A percentile compares a stretch with the other conserved stretches of the same genome.
Conservation (phyloP, 371 early-diverging fungal species). For the Mucor velutinosus region DNA sequence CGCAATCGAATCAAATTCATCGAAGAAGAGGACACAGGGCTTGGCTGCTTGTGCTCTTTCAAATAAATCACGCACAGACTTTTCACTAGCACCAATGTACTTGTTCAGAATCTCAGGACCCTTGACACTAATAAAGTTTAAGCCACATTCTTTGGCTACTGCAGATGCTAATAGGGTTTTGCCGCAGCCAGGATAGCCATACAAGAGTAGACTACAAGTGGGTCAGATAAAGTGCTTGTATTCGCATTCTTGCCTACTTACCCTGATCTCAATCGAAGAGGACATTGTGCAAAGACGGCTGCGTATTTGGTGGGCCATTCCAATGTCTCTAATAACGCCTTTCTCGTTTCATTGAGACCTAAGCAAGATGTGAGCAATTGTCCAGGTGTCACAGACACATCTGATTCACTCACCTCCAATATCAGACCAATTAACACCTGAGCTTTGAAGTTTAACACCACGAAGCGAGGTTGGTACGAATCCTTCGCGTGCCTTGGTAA, state of each 20-base stretch:
- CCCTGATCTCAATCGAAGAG: slow-evolving; percentile 90
- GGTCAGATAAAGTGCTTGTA: not conserved
- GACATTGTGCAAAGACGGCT: slow-evolving; percentile 83
- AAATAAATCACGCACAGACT: slow-evolving; percentile 90
- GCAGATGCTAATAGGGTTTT: slow-evolving; percentile 95
- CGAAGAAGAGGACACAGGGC: slow-evolving; percentile 94
- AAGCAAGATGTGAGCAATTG: not conserved
- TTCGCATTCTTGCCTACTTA: slow-evolving; percentile 20
- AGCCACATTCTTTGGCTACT: slow-evolving; percentile 88
- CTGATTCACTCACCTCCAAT: slow-evolving; percentile 74
- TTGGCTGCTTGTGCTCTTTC: slow-evolving; percentile 89
- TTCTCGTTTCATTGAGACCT: slow-evolving; percentile 82
- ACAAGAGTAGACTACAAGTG: slow-evolving; percentile 74
- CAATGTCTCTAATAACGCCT: slow-evolving; percentile 84
- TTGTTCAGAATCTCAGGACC: slow-evolving; percentile 97
- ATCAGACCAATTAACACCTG: slow-evolving; percentile 84
- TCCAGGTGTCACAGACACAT: not conserved
- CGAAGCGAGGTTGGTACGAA: slow-evolving; percentile 84
- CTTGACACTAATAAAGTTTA: slow-evolving; percentile 95
- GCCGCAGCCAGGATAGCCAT: slow-evolving; percentile 95
- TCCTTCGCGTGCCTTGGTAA: slow-evolving; percentile 73
- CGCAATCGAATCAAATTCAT: slow-evolving; percentile 98
- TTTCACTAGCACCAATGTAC: slow-evolving; percentile 95
- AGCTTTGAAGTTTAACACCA: slow-evolving; percentile 79
- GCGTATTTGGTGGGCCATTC: slow-evolving; percentile 96